Evolutionary conservation across 805 yeast species (phyloP).

Genomic region (Kuraishia ogatae): DNA sequence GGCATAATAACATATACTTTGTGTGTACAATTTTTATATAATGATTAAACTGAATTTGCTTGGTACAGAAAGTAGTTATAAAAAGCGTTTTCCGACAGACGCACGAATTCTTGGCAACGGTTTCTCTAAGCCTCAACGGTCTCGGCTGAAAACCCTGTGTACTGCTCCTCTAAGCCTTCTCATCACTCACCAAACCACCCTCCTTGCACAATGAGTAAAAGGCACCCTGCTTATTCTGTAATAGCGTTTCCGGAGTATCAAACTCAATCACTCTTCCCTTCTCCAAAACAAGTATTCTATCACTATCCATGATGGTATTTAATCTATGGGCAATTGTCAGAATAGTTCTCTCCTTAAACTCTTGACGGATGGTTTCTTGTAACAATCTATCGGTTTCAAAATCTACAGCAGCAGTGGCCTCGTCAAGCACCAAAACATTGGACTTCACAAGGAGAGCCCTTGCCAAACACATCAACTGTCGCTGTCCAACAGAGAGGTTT

Average conservation of each 20-base stretch:
- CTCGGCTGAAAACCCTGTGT: too few relatives aligned
- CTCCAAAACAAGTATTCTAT: slow-evolving; percentile 66
- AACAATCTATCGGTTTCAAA: slow-evolving; percentile 73
- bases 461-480: slow-evolving; percentile 78
- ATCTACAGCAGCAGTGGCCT: slow-evolving; percentile 86
- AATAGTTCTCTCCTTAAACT: slow-evolving; percentile 69
- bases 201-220: slow-evolving; percentile 77
- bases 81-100: too few relatives aligned
- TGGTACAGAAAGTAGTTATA: too few relatives aligned
- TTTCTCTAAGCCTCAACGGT: too few relatives aligned
- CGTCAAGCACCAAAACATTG: slow-evolving; percentile 65
- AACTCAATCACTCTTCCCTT: slow-evolving; percentile 70
- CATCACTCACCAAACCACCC: slow-evolving; percentile 44
- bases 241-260: slow-evolving; percentile 59
- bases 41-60: too few relatives aligned
- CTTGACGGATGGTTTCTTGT: slow-evolving; percentile 70
- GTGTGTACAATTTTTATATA: too few relatives aligned
- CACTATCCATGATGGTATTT: slow-evolving; percentile 77
- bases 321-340: slow-evolving; percentile 81
- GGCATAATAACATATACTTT: too few relatives aligned
- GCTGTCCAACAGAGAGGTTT: slow-evolving; percentile 81
- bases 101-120: too few relatives aligned
- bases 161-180: too few relatives aligned
- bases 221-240: slow-evolving; percentile 56
- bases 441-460: slow-evolving; percentile 62